Conservation (phyloP, 768 basidiomycete species). For the Russula virescens region DNA sequence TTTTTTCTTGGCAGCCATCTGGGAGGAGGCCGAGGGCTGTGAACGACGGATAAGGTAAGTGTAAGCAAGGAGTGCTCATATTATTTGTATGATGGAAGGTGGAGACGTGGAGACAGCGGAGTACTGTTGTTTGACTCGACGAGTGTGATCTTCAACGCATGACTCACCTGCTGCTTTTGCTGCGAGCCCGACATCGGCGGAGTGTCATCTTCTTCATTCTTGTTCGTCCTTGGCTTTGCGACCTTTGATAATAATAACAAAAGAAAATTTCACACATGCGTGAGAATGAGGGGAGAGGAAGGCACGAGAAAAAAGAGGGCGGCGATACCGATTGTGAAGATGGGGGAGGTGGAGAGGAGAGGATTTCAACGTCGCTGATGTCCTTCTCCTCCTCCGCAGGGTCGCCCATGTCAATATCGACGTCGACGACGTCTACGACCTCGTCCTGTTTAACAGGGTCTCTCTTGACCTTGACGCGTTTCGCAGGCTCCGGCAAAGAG, state of each 20-base stretch:
- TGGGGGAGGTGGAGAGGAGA: not conserved
- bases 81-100: no score
- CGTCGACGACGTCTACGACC: not conserved
- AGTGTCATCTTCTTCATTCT: not conserved
- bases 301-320: not conserved
- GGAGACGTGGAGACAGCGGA: no score
- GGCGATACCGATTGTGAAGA: conserved; percentile 2
- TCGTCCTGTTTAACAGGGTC: not conserved
- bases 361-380: conserved; percentile 19
- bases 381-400: not conserved
- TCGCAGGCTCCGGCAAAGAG: not conserved
- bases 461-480: not conserved
- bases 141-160: no score
- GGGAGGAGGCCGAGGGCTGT: not conserved
- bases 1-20: conserved; percentile 1
- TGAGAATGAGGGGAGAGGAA: no score
- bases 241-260: not conserved
- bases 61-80: no score
- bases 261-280: no score
- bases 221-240: not conserved
- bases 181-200: conserved; percentile 3
- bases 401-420: not conserved
- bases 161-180: conserved; percentile 6
- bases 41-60: no score
- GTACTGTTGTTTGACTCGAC: no score